These are phyloP conservation scores for Davidsoniella eucalypti DNA, from an alignment of 2,329 filamentous ascomycete genomes.

Conservation along the genomic window DNA sequence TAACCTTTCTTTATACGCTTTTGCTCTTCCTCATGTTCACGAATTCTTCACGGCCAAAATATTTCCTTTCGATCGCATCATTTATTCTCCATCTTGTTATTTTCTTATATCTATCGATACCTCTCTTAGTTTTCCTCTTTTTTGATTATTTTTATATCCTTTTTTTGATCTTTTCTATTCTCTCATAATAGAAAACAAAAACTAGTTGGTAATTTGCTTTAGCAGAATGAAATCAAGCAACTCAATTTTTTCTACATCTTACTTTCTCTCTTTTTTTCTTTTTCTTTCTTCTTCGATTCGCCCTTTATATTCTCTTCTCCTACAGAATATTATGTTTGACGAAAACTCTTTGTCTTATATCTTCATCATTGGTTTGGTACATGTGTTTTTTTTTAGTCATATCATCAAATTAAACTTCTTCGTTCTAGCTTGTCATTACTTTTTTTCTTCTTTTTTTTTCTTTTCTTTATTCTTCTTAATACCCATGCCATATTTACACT, in stretches of 20 bases:
- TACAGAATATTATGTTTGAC: slow-evolving; percentile 25
- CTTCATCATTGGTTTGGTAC: slow-evolving; percentile 4
- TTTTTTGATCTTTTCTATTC: background rate
- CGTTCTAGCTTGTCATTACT: no score
- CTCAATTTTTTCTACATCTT: background rate
- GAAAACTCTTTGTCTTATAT: slow-evolving; percentile 18
- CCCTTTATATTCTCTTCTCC: background rate
- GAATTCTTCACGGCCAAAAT: background rate
- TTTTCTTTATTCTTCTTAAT: slow-evolving; percentile 10
- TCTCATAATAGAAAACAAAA: no score
- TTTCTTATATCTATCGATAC: no score
- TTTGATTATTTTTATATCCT: background rate
- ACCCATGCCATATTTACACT: slow-evolving; percentile 2
- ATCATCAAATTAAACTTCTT: no score
- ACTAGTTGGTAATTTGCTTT: no score
- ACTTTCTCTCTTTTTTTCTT: background rate
- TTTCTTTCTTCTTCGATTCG: background rate
- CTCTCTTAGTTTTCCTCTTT: background rate
- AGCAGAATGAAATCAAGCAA: no score
- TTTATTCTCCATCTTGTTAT: background rate
- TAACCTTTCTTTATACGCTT: background rate
- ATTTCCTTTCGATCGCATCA: background rate
- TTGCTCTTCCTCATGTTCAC: background rate
- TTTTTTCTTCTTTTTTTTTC: slow-evolving; percentile 1
- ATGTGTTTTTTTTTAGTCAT: slow-evolving; percentile 1